A percentile compares a stretch with the other conserved stretches of the same genome.
phyloP scores from a whole-genome alignment of 225 moss, liverwort and hornwort genomes.

The Polytrichum formosum region DNA sequence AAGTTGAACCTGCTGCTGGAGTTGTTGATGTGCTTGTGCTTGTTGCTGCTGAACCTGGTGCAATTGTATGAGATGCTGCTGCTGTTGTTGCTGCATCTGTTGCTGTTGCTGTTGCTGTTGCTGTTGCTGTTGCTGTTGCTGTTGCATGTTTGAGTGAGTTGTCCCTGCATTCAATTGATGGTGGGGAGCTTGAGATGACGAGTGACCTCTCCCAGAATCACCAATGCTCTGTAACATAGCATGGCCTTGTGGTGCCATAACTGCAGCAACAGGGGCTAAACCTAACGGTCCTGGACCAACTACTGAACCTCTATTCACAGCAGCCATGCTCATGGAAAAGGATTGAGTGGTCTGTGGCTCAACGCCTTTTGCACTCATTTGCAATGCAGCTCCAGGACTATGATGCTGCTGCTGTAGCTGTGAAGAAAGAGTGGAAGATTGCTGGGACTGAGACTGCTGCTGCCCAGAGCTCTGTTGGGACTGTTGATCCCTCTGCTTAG shows the following conservation, averaged over 20 bases:
- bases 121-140: not conserved
- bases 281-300: conserved; percentile 87
- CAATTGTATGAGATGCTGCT: conserved; percentile 2
- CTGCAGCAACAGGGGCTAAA: conserved; percentile 76
- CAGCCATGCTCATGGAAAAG: conserved; percentile 55
- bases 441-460: conserved; percentile 24
- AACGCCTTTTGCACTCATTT: conserved; percentile 45
- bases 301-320: conserved; percentile 44
- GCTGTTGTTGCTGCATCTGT: too few relatives aligned
- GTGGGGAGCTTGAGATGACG: conserved; percentile 26
- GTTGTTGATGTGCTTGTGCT: conserved; percentile 19
- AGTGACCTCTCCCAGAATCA: conserved; percentile 49
- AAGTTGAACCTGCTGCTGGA: conserved; percentile 1
- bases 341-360: conserved; percentile 56
- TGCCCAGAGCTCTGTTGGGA: conserved; percentile 25
- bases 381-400: conserved; percentile 24
- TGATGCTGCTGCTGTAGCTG: conserved; percentile 37
- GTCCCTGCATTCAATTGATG: conserved; percentile 30
- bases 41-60: conserved; percentile 34
- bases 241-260: conserved; percentile 93
- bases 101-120: too few relatives aligned
- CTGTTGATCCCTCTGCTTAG: conserved; percentile 36
- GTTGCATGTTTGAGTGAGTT: conserved; percentile 22
- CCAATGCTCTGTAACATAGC: conserved; percentile 71
- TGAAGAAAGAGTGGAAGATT: conserved; percentile 6